Evolutionary conservation across 352 stramenopile species (phyloP), one percentile per base, ranked within the genome.

Genomic region (Phytophthora cactorum): DNA sequence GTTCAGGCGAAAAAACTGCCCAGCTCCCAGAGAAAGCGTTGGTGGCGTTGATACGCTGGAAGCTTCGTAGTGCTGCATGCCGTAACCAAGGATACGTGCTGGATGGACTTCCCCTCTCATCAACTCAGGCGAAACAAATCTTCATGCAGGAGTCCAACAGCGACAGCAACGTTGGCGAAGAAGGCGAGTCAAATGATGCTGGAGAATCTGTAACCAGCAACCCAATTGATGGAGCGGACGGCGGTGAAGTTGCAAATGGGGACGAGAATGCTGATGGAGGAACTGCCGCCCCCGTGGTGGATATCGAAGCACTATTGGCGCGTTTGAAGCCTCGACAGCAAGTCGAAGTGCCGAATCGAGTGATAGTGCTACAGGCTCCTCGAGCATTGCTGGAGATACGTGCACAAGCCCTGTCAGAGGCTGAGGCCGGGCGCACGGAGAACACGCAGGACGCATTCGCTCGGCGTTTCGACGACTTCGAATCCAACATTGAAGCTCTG

Each of bases 81-180:
- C 84, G 79, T 6, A 96, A 95, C 72, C 89, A 95, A 47, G 89
- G 89, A 3, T 96, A 90, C 52, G 89, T 96, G 17, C 68, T 96
- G 7, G 87, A 96, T 38, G 88, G 85, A 0, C 44, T 92, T 2
- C 83, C 87, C 2, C 61, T 75, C 14, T 81, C 78, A 3, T 64
- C 78, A 15, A 67, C 71, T 17, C 84, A 89, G 38, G 87, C 87
- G 1, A 49, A 64, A 28, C 68, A 63, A 44, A 66, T 93, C 10
- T 92, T 92, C 46, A 70, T 64, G 1, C 29, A 59, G 3, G 63
- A 63, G 25, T 61, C 67, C 10, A 67, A 39, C 5, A 60, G 8
- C 22, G 51, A 61, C 28, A 63, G 61, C 2, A 69, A 63, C 11
- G 36, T 57, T 17, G 53, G 64, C 1, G 63, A 52, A 5, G 62